These are phyloP conservation scores for Ganoderma resinaceum DNA, from an alignment of 1,284 basidiomycete species.

Conservation along the genomic window DNA sequence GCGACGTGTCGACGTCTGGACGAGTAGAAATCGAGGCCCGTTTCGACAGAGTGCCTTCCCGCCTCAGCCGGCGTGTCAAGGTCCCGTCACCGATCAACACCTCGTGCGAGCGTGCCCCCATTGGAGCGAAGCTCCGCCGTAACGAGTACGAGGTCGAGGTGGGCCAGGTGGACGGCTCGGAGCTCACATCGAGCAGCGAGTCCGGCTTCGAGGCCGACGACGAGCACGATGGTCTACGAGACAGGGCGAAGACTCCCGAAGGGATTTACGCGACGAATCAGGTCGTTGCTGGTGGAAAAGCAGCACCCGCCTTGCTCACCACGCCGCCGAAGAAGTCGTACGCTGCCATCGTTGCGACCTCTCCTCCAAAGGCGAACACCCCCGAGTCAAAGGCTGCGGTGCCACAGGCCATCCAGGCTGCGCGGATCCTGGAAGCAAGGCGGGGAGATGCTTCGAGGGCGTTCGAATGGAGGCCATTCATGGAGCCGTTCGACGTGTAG, in stretches of 20 bases:
- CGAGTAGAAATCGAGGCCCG: neutral
- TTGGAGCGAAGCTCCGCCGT: slow-evolving; percentile 14
- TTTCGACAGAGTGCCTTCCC: slow-evolving; percentile 5
- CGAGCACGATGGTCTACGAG: slow-evolving; percentile 11
- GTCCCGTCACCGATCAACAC: slow-evolving; percentile 24
- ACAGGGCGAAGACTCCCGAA: neutral
- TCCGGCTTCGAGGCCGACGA: slow-evolving; percentile 27
- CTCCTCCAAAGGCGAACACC: neutral
- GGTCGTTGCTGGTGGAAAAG: neutral
- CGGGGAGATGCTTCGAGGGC: neutral
- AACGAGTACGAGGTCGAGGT: slow-evolving; percentile 22
- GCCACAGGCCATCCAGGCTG: neutral
- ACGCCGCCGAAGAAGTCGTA: slow-evolving; percentile 15
- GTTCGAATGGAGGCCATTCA: slow-evolving; percentile 10
- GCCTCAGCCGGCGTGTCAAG: slow-evolving; percentile 26
- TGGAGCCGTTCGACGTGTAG: slow-evolving; percentile 9
- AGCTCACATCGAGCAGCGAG: slow-evolving; percentile 8
- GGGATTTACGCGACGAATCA: neutral
- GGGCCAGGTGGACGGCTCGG: slow-evolving; percentile 14
- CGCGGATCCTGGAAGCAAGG: neutral
- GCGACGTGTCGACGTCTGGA: too few species aligned
- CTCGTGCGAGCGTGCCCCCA: neutral
- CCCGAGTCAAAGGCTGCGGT: neutral
- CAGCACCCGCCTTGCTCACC: neutral
- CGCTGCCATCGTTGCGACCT: slow-evolving; percentile 14